Evolutionary conservation across 768 basidiomycete genomes (phyloP).

Genomic region (Mycena maculata): DNA sequence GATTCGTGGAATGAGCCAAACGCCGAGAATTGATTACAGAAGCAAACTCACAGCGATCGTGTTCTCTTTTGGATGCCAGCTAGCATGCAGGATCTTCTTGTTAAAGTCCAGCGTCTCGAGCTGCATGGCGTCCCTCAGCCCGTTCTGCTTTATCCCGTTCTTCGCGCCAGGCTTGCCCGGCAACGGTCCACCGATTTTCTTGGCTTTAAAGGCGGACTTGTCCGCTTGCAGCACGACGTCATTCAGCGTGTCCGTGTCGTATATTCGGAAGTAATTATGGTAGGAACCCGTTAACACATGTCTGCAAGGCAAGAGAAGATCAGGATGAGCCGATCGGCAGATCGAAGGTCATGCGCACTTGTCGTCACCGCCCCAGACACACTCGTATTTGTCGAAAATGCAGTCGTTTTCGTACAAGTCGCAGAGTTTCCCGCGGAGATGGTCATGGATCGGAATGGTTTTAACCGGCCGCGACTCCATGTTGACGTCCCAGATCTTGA

Average conservation of each 20-base stretch:
- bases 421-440: constrained; percentile 95
- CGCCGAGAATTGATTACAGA: not conserved
- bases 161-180: constrained; percentile 77
- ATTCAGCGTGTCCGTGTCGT: constrained; percentile 87
- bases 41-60: constrained; percentile 86
- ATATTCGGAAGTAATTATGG: constrained; percentile 99
- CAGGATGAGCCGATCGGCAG: constrained; percentile 34
- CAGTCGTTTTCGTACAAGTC: constrained; percentile 99
- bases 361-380: constrained; percentile 96
- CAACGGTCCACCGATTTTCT: constrained; percentile 93
- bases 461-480: constrained; percentile 98
- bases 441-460: constrained; percentile 98
- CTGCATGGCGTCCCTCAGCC: constrained; percentile 88
- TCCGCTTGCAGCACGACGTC: constrained; percentile 98
- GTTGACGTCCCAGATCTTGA: constrained; percentile 99
- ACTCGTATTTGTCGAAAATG: constrained; percentile 99
- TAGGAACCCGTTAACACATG: constrained; percentile 99
- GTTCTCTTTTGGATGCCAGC: constrained; percentile 98
- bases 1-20: constrained; percentile 14
- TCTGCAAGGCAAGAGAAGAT: constrained; percentile 55
- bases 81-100: constrained; percentile 96
- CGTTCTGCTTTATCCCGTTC: constrained; percentile 80
- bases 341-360: constrained; percentile 72
- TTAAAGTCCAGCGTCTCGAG: constrained; percentile 90
- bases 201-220: constrained; percentile 99